Base-by-base conservation (phyloP, 2,329 filamentous ascomycete genomes). In the Sordariomycetes sp. region DNA sequence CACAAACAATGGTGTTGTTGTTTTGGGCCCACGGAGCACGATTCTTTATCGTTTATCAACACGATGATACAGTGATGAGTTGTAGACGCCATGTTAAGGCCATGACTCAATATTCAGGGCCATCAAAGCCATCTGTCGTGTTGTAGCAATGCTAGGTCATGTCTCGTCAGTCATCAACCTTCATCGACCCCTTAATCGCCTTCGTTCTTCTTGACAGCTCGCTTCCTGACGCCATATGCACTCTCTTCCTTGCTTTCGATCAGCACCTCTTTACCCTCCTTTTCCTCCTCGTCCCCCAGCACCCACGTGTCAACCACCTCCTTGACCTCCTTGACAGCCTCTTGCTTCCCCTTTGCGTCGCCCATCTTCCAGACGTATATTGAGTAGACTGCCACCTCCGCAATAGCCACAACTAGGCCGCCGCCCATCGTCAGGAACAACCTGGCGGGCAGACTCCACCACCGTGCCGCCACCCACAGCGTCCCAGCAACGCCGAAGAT, bases 401-500 rank as follows among this genome's bases (percentile, higher is more conserved):
- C 83, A 21, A 86, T 60, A 2, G 75, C 83, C 0, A 90, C 81
- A 0, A 83, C 49, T 2, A 80, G 59, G 39, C 78, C 79, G 2
- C 83, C 82, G 6, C 71, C 73, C 62, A 92, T 68, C 21, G 81
- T 81, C 32, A 88, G 55, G 25, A 82, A 80, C 39, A 92, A 51
- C 18, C 85, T 64, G 28, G 76, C 70, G 0, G 83, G 77, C 2
- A 80, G 72, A 41, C 70, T 79, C 84, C 83, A 90, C 70, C 82
- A 84, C 33, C 78, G 68, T 2, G 81, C 81, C 12, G 72, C 71
- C n/a, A 87, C 68, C 85, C 84, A 92, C 21, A 92, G 70, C 7
- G 82, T 84, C 3, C 72, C 77, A 3, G 78, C 82, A 33, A 82
- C 83, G 29, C 88, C 85, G 3, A 90, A 63, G 34, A 95, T 83